phyloP scores from a whole-genome alignment of 805 yeast genomes.

The Blastobotrys chiropterorum region DNA sequence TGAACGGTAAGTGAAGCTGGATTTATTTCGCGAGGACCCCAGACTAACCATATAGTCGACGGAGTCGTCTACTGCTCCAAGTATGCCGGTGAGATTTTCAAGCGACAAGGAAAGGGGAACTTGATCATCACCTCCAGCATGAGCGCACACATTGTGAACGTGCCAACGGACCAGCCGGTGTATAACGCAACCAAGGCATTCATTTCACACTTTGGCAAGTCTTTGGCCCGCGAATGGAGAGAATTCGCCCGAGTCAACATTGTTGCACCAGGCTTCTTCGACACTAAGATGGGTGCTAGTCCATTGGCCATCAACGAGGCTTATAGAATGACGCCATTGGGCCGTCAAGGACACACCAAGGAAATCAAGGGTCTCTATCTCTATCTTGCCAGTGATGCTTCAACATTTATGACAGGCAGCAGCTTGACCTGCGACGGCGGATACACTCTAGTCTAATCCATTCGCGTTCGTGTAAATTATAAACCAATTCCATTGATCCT shows the following conservation, averaged over 20 bases:
- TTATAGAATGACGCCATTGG: constrained; percentile 65
- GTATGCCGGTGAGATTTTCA: constrained; percentile 42
- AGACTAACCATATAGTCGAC: constrained; percentile 34
- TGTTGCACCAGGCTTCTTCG: constrained; percentile 70
- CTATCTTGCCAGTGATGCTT: constrained; percentile 65
- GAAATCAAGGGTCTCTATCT: constrained; percentile 71
- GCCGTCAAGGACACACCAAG: constrained; percentile 75
- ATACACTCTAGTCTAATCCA: constrained; percentile 27
- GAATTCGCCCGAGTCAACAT: constrained; percentile 60
- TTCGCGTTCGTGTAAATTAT: constrained; percentile 4
- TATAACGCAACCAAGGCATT: constrained; percentile 66
- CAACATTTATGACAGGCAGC: constrained; percentile 74
- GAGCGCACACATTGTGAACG: constrained; percentile 59
- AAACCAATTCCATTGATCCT: not conserved
- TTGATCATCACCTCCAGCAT: constrained; percentile 56
- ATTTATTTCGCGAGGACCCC: constrained; percentile 36
- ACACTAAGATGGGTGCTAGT: constrained; percentile 44
- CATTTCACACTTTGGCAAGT: constrained; percentile 53
- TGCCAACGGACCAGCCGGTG: constrained; percentile 59
- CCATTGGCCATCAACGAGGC: constrained; percentile 39
- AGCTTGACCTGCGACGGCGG: constrained; percentile 80
- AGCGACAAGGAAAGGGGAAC: constrained; percentile 32
- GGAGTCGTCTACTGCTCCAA: constrained; percentile 52
- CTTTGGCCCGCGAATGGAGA: constrained; percentile 67
- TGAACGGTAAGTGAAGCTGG: constrained; percentile 51